phyloP scores from a whole-genome alignment of 2,329 filamentous ascomycete species.

The Sporothrix brasiliensis region DNA sequence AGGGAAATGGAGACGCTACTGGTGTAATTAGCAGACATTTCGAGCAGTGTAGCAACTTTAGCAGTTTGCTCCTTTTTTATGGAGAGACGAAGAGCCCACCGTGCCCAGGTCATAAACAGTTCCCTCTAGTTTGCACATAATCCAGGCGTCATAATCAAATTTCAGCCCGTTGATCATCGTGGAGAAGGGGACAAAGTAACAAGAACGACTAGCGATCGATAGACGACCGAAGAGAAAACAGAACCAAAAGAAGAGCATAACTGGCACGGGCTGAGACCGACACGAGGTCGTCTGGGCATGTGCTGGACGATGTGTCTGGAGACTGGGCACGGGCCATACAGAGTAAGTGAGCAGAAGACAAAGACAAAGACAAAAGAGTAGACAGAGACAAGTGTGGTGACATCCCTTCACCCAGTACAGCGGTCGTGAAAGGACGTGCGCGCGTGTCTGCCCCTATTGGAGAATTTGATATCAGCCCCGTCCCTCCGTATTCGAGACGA shows the following conservation, averaged over 20 bases:
- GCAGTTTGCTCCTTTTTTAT: background rate
- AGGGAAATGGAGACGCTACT: constrained; percentile 26
- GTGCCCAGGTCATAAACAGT: no score
- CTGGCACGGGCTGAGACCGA: constrained; percentile 6
- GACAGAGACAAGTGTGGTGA: background rate
- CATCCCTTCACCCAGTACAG: background rate
- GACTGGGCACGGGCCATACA: background rate
- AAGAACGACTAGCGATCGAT: background rate
- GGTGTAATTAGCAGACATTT: constrained; percentile 7
- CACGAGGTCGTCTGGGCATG: background rate
- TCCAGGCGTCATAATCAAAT: background rate
- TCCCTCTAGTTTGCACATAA: no score
- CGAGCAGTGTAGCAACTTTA: background rate
- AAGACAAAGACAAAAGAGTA: background rate
- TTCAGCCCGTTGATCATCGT: constrained; percentile 10
- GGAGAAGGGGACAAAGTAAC: background rate
- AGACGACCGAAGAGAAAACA: background rate
- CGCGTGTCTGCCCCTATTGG: constrained; percentile 13
- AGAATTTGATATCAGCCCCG: constrained; percentile 15
- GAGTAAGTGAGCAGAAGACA: background rate
- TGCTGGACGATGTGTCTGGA: background rate
- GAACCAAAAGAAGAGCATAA: background rate
- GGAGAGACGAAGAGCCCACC: background rate
- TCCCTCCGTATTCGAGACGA: constrained; percentile 15
- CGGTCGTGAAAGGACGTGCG: background rate